Base-by-base conservation (phyloP, 2,329 filamentous ascomycete species). In the Fusarium succisae region DNA sequence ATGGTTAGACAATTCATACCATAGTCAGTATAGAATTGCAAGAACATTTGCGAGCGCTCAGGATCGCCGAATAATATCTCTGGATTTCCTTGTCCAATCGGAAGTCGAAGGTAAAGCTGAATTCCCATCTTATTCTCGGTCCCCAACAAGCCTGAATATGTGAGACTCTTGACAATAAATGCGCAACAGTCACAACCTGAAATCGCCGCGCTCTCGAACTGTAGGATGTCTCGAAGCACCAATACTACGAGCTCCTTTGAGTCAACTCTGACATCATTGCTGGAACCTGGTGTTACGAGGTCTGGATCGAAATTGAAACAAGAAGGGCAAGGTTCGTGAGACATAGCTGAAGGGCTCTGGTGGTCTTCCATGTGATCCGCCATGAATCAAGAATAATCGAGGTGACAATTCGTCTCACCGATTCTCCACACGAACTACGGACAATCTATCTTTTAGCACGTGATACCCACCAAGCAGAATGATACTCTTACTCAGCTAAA, bases 1-100 rank as follows among this genome's bases (percentile, higher is more conserved):
- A 37, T 11, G 5, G 2, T 20, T 14, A 18, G 6, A 8, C 6
- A 13, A 14, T 10, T 26, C 61, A 28, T 61, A 75, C 73, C 32
- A 11, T 53, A 11, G 11, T 67, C 39, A 7, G 66, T 70, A 12
- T 72, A 76, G 3, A 76, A 20, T 37, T 76, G 74, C 8, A 69
- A 26, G 17, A 63, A 66, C 5, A 55, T 43, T n/a, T 32, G 47
- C 28, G 47, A 43, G 7, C 38, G 24, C 8, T 24, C 45, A 13
- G 39, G 20, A 7, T 50, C n/a, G 13, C 22, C 28, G 17, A 72
- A 61, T 3, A 63, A 39, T 54, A 76, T 53, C 32, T 76, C 74
- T 41, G 72, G 64, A 32, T 68, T 74, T 7, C 74, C 74, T 11
- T 30, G 47, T 13, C 41, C 47, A 22, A 67, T 70, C 0, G 73